Base-by-base conservation (phyloP, 176 grass and related monocot genomes). In the Thalia dealbata region DNA sequence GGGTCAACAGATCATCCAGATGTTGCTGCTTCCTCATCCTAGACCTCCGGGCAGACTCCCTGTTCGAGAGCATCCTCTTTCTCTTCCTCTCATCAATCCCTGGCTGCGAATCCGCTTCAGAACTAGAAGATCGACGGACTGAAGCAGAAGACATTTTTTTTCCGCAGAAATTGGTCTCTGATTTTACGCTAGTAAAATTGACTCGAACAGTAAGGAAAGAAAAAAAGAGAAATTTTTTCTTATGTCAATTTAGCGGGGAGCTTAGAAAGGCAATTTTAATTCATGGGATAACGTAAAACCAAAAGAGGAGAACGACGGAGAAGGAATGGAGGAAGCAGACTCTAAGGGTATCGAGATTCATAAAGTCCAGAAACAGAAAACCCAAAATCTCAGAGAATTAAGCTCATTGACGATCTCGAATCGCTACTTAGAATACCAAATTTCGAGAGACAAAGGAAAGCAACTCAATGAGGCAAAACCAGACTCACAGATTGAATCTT, bases 301-400 rank as follows among this genome's bases (percentile, higher is more conserved):
- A 96, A 89, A 90, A 85, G 52, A 96, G 92, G 32, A 96, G 65
- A 8, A 88, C 89, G 45, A 96, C 83, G 14, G 92, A 96, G 80
- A 92, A 88, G 21, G 92, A 96, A 25, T 96, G 92, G 73, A 90
- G 84, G 86, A 87, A 86, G 75, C 87, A 85, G 82, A 84, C 77
- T 73, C 78, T 82, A 67, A 79, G 75, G 14, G 84, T 76, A 65
- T 21, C 25, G 50, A 81, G 19, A 81, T 81, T 85, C 89, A 91
- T 91, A 81, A 64, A 78, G 56, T 77, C 59, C 64, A 81, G 51
- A 85, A 78, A 28, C 10, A 6, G 23, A 43, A 19, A 29, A 9
- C 13, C 45, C 30, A 42, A 14, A 43, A 15, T 42, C 18, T 43
- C 0, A 67, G 38, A 19, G 18, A 58, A 58, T 58, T 75, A 81